Base-by-base conservation (phyloP, 495 filamentous ascomycete species). In the Xylaria flabelliformis region DNA sequence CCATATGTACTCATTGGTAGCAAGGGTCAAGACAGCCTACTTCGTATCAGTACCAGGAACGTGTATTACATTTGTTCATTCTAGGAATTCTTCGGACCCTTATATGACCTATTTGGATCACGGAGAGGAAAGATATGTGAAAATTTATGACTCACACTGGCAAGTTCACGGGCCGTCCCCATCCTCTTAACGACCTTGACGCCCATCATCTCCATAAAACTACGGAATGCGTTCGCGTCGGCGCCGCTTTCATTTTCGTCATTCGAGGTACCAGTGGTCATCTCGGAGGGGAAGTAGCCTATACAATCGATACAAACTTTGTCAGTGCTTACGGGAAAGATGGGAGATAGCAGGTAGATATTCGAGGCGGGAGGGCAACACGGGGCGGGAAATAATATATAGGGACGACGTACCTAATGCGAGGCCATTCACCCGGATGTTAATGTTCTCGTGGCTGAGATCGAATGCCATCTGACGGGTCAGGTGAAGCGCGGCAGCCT, bases 401-500 rank as follows among this genome's bases (percentile, higher is more conserved):
- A 42, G 24, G 24, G 17, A 3, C 32, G 39, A 70, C 46, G 21
- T 64, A 70, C 68, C 69, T 3, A 85, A 87, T 81, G 92, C 94
- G 68, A 95, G 91, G 73, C 90, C 88, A 62, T 92, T 88, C 74
- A 85, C 86, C 26, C 93, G 91, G 36, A 95, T 82, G 78, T 93
- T 81, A 61, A 79, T 76, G 0, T 80, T 78, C 42, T 80, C 78
- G 50, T 80, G 75, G 51, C 78, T 75, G 9, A 83, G 64, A 74
- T 86, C 83, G 29, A 64, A 74, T 1, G 82, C 81, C 69, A 86
- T 69, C 76, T 84, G 81, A 53, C 90, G 86, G 67, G 87, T 90
- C 68, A 96, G 76, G 75, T 96, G 93, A 71, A 91, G 85, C 62
- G 94, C 77, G 1, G 92, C 93, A 1, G 90, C 93, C 83, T 96